A percentile compares a stretch with the other conserved stretches of the same genome.
phyloP scores from a whole-genome alignment of 2,329 filamentous ascomycete species.

The Penicillium sp. region DNA sequence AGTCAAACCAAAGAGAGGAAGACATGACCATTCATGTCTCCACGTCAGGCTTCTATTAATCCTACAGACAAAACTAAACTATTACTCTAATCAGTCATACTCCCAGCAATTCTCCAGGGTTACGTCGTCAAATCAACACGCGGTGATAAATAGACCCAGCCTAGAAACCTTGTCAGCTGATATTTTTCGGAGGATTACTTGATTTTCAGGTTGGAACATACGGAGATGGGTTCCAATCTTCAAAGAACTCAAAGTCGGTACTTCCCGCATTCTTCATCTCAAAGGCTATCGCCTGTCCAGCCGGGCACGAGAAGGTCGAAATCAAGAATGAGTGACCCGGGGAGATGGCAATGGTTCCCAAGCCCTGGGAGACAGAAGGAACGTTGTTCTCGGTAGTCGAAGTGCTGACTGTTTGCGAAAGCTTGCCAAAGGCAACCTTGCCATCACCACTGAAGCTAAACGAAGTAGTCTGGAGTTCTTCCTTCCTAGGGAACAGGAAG shows the following conservation, averaged over 20 bases:
- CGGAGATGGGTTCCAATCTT: slow-evolving; percentile 65
- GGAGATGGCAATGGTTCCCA: slow-evolving; percentile 52
- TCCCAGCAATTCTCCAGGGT: not conserved
- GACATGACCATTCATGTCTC: not conserved
- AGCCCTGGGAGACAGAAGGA: slow-evolving; percentile 54
- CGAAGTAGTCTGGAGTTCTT: slow-evolving; percentile 63
- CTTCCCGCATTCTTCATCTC: slow-evolving; percentile 58
- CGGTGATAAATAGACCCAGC: slow-evolving; percentile 50
- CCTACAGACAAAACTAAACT: not conserved
- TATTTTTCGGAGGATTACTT: not conserved
- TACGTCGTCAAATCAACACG: slow-evolving; percentile 39
- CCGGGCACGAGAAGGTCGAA: slow-evolving; percentile 60
- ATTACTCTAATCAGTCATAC: not conserved
- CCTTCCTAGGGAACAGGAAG: slow-evolving; percentile 67
- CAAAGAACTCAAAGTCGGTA: slow-evolving; percentile 65
- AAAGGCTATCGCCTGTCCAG: slow-evolving; percentile 58
- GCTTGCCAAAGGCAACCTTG: slow-evolving; percentile 57
- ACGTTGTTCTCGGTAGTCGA: slow-evolving; percentile 62
- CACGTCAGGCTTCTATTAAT: not conserved
- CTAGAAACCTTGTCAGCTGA: slow-evolving; percentile 31
- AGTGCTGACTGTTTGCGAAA: slow-evolving; percentile 54
- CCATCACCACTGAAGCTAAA: slow-evolving; percentile 63
- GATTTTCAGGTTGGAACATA: slow-evolving; percentile 36
- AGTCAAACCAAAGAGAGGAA: not conserved
- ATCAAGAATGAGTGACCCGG: slow-evolving; percentile 63